Conservation (phyloP, 2,329 filamentous ascomycete species). For the Simplicillium aogashimaense region DNA sequence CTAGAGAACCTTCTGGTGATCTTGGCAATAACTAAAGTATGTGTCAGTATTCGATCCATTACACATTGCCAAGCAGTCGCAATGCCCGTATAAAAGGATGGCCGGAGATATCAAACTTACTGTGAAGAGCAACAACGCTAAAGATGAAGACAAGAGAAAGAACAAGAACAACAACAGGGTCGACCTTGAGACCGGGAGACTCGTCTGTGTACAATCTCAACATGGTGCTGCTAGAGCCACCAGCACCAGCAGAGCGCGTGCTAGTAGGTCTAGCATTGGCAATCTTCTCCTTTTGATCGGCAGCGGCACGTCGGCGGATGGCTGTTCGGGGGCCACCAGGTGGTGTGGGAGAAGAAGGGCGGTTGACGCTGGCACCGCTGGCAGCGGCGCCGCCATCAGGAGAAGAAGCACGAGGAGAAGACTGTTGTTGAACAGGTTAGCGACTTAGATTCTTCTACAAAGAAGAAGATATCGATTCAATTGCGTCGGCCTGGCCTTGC, state of each 20-base stretch:
- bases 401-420: constrained; percentile 51
- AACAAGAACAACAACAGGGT: constrained; percentile 94
- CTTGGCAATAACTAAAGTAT: constrained; percentile 75
- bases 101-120: constrained; percentile 46
- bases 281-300: constrained; percentile 94
- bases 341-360: constrained; percentile 76
- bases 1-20: constrained; percentile 78
- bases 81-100: no score
- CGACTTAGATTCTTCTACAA: constrained; percentile 1
- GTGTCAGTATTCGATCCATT: no score
- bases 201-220: constrained; percentile 97
- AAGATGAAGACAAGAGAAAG: constrained; percentile 98
- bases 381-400: constrained; percentile 49
- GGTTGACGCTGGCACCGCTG: constrained; percentile 60
- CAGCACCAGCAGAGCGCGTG: constrained; percentile 87
- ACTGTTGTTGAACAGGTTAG: constrained; percentile 23
- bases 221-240: constrained; percentile 97
- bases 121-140: constrained; percentile 92
- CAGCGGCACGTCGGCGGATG: constrained; percentile 88
- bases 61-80: no score
- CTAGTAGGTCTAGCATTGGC: constrained; percentile 88
- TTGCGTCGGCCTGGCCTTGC: no score
- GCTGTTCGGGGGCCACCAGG: constrained; percentile 92
- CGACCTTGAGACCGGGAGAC: constrained; percentile 92
- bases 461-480: no score